These are phyloP conservation scores for Quercus alba DNA, from an alignment of 306 rosid genomes.

Conservation along the genomic window DNA sequence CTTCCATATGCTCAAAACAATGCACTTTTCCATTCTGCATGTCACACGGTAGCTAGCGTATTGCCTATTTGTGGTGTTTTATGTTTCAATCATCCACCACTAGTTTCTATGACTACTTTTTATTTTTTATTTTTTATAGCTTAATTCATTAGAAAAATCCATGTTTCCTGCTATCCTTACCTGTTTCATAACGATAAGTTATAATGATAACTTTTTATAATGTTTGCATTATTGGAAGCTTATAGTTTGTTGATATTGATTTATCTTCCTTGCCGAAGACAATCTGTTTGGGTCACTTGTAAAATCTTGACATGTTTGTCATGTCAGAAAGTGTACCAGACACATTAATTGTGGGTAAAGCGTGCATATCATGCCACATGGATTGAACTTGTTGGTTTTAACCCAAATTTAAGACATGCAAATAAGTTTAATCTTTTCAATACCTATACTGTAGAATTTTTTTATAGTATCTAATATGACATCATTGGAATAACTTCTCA, in stretches of 20 bases:
- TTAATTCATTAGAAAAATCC: no score
- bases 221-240: background rate
- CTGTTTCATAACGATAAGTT: no score
- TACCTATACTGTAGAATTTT: background rate
- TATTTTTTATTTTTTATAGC: no score
- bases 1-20: no score
- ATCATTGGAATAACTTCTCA: background rate
- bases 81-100: no score
- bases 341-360: background rate
- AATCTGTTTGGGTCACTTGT: background rate
- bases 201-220: background rate
- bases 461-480: background rate
- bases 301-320: no score
- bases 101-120: no score
- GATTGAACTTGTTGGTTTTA: background rate
- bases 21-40: no score
- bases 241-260: background rate
- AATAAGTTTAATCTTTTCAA: background rate
- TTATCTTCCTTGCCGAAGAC: background rate
- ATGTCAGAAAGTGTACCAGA: no score
- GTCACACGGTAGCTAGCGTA: no score
- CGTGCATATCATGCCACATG: background rate
- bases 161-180: no score
- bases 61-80: no score
- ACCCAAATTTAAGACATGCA: background rate